phyloP scores from a whole-genome alignment of 148 eudicot genomes.

The Vaccinium macrocarpon region DNA sequence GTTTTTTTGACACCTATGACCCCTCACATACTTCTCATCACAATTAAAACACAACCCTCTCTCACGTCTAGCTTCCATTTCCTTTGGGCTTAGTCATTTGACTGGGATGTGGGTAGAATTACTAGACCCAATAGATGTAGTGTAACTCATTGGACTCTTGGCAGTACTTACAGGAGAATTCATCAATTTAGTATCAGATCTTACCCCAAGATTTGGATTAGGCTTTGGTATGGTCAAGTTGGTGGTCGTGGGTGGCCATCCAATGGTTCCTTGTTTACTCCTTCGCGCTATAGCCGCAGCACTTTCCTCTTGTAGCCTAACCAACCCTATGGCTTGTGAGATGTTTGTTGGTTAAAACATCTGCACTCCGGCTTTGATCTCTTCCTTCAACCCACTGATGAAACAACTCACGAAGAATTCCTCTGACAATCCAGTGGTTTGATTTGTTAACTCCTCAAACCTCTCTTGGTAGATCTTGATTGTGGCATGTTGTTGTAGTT shows the following conservation, averaged over 20 bases:
- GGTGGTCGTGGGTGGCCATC: no score
- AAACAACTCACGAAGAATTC: neutral
- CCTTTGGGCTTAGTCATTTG: neutral
- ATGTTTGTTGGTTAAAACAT: neutral
- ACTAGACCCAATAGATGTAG: no score
- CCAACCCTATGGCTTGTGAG: neutral
- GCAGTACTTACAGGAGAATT: neutral
- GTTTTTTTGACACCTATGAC: no score
- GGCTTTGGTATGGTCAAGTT: no score
- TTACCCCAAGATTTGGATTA: no score
- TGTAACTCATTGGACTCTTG: no score
- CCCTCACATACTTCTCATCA: neutral
- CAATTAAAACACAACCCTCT: neutral
- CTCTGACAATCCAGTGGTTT: neutral
- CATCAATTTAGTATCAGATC: neutral
- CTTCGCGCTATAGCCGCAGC: neutral
- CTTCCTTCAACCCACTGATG: neutral
- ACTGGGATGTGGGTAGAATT: no score
- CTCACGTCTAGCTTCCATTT: neutral
- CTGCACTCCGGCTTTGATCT: neutral
- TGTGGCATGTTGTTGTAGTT: neutral
- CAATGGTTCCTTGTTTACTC: neutral
- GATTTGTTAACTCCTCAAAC: neutral
- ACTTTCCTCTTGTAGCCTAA: neutral
- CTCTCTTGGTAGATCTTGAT: neutral